These are phyloP conservation scores for Phytophthora hibernalis DNA, from an alignment of 352 stramenopile species.

Conservation along the genomic window DNA sequence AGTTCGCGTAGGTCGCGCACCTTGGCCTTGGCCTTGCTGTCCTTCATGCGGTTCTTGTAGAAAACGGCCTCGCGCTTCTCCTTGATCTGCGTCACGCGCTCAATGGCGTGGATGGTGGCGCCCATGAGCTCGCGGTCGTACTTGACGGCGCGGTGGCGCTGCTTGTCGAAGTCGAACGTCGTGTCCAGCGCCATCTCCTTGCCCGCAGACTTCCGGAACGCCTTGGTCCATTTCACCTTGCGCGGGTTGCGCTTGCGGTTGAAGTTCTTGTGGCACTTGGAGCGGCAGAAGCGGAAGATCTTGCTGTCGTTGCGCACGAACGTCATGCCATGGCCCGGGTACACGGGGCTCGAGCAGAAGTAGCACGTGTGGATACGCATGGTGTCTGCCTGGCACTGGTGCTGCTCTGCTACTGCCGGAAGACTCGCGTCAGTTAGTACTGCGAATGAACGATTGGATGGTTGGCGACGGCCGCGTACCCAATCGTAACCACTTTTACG, in stretches of 20 bases:
- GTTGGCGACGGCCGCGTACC: conserved; percentile 21
- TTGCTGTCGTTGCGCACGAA: conserved; percentile 99
- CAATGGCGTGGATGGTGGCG: conserved; percentile 98
- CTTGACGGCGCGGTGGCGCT: conserved; percentile 98
- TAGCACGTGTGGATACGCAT: conserved; percentile 99
- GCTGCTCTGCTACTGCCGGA: conserved; percentile 27
- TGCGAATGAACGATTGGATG: conserved; percentile 26
- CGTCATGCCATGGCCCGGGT: conserved; percentile 99
- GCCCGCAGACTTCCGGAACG: conserved; percentile 96
- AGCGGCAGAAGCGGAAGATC: conserved; percentile 99
- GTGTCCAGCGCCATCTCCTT: conserved; percentile 99
- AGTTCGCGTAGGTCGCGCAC: conserved; percentile 82
- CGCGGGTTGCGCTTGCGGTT: conserved; percentile 99
- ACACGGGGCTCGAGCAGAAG: conserved; percentile 99
- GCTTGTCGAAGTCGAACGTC: conserved; percentile 99
- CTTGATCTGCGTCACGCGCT: conserved; percentile 98
- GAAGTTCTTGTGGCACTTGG: conserved; percentile 99
- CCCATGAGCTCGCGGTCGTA: conserved; percentile 99
- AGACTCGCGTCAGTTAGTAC: conserved; percentile 21
- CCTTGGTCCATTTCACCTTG: conserved; percentile 99
- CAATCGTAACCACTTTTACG: conserved; percentile 3
- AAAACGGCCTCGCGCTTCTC: conserved; percentile 96
- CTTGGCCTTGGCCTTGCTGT: conserved; percentile 82
- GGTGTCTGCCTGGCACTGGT: conserved; percentile 13
- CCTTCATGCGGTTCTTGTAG: conserved; percentile 98